A percentile compares a stretch with the other conserved stretches of the same genome.
phyloP scores from a whole-genome alignment of 2,329 filamentous ascomycete genomes.

The Coniosporium tulheliwenetii region DNA sequence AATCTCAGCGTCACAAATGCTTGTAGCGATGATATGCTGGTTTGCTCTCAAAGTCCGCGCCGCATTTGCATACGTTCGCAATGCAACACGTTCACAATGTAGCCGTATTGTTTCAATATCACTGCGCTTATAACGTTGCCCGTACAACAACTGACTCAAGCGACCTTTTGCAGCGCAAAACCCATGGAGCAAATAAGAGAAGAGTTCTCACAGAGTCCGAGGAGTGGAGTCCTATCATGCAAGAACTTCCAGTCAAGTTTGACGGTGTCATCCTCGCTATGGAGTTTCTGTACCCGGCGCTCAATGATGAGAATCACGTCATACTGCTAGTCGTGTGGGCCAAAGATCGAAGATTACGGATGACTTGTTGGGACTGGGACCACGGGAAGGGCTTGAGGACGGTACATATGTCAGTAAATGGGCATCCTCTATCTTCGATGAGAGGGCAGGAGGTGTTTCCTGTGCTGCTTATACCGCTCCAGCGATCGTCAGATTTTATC shows the following conservation, averaged over 20 bases:
- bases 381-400: slow-evolving; percentile 23
- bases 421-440: slow-evolving; percentile 13
- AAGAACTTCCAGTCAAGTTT: slow-evolving; percentile 31
- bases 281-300: slow-evolving; percentile 64
- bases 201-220: slow-evolving; percentile 29
- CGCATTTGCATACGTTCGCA: too few relatives aligned
- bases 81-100: too few relatives aligned
- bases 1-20: too few relatives aligned
- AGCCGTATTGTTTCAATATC: too few relatives aligned
- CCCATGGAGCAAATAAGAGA: slow-evolving; percentile 34
- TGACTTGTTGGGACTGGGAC: slow-evolving; percentile 37
- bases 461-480: slow-evolving; percentile 6
- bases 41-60: too few relatives aligned
- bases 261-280: slow-evolving; percentile 70
- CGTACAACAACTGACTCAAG: too few relatives aligned
- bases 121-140: too few relatives aligned
- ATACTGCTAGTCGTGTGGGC: slow-evolving; percentile 55
- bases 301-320: slow-evolving; percentile 51
- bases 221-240: slow-evolving; percentile 44
- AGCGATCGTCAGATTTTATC: slow-evolving; percentile 3
- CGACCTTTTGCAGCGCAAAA: slow-evolving; percentile 53
- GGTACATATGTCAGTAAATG: slow-evolving; percentile 28
- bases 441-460: slow-evolving; percentile 1
- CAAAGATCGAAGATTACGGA: slow-evolving; percentile 26
- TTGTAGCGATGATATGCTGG: too few relatives aligned